Percentiles rank a stretch among this genome's conserved stretches.
phyloP scores from a whole-genome alignment of 176 grass and related monocot genomes.

The Carex parvula region DNA sequence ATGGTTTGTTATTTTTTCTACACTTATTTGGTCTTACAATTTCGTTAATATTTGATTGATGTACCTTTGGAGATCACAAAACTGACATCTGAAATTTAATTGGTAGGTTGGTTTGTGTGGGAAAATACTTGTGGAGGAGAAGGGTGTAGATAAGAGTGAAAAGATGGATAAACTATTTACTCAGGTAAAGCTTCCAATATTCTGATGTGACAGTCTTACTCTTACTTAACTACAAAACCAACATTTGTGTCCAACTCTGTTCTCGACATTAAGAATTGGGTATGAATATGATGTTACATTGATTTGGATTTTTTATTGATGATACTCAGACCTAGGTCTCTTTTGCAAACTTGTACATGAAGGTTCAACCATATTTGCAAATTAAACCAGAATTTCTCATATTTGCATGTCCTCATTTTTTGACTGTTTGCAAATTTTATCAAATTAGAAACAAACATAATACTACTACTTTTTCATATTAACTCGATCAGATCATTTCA shows the following conservation, averaged over 20 bases:
- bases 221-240: background rate
- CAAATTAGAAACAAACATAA: background rate
- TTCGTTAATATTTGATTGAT: slow-evolving; percentile 12
- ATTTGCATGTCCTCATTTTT: background rate
- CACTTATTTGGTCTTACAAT: background rate
- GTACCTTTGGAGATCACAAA: background rate
- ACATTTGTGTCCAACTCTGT: background rate
- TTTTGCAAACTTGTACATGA: background rate
- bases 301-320: slow-evolving; percentile 1
- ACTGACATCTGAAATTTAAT: slow-evolving; percentile 11
- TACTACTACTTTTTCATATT: background rate
- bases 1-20: slow-evolving; percentile 39
- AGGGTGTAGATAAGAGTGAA: slow-evolving; percentile 15
- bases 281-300: background rate
- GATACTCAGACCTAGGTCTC: background rate
- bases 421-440: background rate
- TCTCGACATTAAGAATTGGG: background rate
- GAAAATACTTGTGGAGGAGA: slow-evolving; percentile 36
- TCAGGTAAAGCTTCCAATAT: slow-evolving; percentile 46
- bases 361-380: slow-evolving; percentile 1
- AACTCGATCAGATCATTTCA: background rate
- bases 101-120: slow-evolving; percentile 52
- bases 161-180: slow-evolving; percentile 57
- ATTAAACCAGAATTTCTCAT: background rate
- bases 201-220: background rate